Conservation (phyloP, 306 rosid genomes). For the Cyamopsis tetragonoloba region DNA sequence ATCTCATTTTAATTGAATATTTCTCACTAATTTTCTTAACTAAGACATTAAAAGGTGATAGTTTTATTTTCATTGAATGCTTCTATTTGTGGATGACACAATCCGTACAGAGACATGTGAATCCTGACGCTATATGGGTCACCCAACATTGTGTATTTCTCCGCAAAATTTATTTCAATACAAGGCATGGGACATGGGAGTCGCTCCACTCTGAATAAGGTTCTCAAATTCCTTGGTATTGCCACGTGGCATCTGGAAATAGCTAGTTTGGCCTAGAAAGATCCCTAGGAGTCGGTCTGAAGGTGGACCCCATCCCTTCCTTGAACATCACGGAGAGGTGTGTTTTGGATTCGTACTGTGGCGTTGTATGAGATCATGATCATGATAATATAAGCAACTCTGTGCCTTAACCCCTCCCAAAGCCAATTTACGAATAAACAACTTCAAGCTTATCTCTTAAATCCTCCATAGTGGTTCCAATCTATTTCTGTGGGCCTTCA, state of each 20-base stretch:
- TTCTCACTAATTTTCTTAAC: too few species aligned
- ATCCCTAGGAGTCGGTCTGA: conserved; percentile 29
- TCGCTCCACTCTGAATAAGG: conserved; percentile 1
- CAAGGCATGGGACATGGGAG: too few species aligned
- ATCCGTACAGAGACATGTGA: neutral
- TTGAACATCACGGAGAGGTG: neutral
- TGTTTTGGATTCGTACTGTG: conserved; percentile 3
- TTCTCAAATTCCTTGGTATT: conserved; percentile 3
- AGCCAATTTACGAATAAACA: neutral
- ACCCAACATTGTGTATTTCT: too few species aligned
- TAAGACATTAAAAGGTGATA: too few species aligned
- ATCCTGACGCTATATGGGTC: neutral
- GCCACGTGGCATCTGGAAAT: conserved; percentile 46
- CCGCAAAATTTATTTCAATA: too few species aligned
- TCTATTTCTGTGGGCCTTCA: neutral
- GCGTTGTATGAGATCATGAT: neutral
- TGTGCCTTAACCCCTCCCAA: neutral
- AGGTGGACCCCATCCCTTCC: conserved; percentile 19
- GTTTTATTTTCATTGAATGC: too few species aligned
- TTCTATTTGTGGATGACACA: too few species aligned
- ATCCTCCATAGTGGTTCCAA: neutral
- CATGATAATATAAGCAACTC: neutral
- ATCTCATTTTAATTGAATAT: too few species aligned
- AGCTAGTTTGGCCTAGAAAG: conserved; percentile 35
- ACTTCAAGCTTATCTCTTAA: neutral